Base-by-base conservation (phyloP, 306 rosid species). In the Malus fusca region DNA sequence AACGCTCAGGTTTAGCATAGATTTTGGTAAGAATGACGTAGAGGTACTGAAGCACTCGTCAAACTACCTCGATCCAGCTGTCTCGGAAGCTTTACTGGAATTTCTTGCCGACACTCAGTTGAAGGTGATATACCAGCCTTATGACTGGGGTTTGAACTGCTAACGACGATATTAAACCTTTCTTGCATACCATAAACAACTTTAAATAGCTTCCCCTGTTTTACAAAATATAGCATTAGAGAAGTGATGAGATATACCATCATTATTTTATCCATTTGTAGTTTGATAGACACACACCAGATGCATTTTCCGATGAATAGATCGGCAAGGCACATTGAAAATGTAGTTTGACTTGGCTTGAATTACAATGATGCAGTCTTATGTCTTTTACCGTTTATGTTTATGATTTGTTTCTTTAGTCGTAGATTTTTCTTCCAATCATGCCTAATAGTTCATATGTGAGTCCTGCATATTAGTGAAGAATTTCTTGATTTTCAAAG, bases 131-230 rank as follows among this genome's bases (percentile, higher is more conserved):
- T 92, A 95, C 82, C 93, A 90, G 79, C 80, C 87, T 53, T 92
- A 86, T 51, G 96, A 92, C 85, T 95, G 98, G 98, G 87, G 91
- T 75, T 84, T 89, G 86, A 92, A 95, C 86, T 73, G 76, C 81
- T 94, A 82, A 84, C 67, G 3, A 81, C 64, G 3, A 31, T 40
- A 31, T 51, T n/a, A 21, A 26, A 74, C 37, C 74, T 66, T 63
- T 80, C 56, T 63, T 42, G 25, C 62, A 73, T 79, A 70, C 69
- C 62, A 59, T 72, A 2, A n/a, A 56, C 77, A 80, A 62, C 56
- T 74, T 66, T 56, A 43, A 74, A 37, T 76, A 35, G 68, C 53
- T 79, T 73, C 66, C 72, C 72, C 2, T 44, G 43, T 71, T 33
- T 74, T 72, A 68, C 46, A 68, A 80, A 71, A 30, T 5, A 42